Evolutionary conservation across 208 protist species (phyloP).

Genomic region (Trypanosoma conorhini): DNA sequence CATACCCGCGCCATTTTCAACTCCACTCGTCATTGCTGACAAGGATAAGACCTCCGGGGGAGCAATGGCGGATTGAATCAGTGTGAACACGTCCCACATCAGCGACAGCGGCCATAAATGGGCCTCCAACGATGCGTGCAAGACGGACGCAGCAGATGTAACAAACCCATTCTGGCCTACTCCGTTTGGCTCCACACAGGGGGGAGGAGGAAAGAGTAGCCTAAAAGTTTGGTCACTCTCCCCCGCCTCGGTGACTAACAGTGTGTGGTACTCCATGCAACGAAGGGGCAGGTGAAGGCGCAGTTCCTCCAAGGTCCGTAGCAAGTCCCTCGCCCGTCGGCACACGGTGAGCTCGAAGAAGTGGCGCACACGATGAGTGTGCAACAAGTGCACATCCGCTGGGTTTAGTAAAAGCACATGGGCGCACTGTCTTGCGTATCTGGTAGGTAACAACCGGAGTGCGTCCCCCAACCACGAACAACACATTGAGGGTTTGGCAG

Average conservation of each 20-base stretch:
- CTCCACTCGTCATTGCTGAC: not conserved
- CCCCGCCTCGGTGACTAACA: conserved; percentile 4
- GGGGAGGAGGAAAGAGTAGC: conserved; percentile 3
- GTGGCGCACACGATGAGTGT: not conserved
- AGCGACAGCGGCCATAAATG: conserved; percentile 40
- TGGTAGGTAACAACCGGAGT: conserved; percentile 21
- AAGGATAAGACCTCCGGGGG: not conserved
- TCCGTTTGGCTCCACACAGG: not conserved
- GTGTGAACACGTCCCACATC: conserved; percentile 39
- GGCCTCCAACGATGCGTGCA: not conserved
- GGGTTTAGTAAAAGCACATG: conserved; percentile 25
- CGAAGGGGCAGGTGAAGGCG: conserved; percentile 29
- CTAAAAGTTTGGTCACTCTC: not conserved
- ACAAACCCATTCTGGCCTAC: not conserved
- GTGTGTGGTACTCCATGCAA: conserved; percentile 24
- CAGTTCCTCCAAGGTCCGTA: conserved; percentile 16
- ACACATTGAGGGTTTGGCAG: conserved; percentile 21
- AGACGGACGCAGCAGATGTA: not conserved
- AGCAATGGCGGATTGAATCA: conserved; percentile 35
- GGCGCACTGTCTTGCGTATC: conserved; percentile 17
- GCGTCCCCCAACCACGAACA: conserved; percentile 18
- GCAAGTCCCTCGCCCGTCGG: conserved; percentile 20
- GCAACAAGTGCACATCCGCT: conserved; percentile 1
- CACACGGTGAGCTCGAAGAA: conserved; percentile 12
- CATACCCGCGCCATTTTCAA: not conserved